Evolutionary conservation across 1,284 basidiomycete genomes (phyloP).

Genomic region (Taiwanofungus camphoratus): DNA sequence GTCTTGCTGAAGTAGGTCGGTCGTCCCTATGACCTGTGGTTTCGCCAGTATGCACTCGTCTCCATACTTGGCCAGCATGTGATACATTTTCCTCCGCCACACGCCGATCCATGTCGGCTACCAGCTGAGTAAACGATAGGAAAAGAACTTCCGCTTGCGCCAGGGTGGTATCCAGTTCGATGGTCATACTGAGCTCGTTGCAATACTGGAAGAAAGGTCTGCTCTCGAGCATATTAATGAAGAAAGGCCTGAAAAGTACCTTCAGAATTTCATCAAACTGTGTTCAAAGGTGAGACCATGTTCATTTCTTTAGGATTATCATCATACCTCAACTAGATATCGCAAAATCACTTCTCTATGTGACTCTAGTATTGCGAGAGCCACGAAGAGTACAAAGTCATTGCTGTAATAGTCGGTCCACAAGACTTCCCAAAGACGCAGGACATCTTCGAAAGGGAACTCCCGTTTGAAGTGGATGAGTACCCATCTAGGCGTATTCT

Average conservation of each 20-base stretch:
- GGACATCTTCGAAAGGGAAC: conserved; percentile 85
- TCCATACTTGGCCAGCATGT: conserved; percentile 10
- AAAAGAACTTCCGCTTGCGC: conserved; percentile 93
- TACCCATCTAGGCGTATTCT: conserved; percentile 54
- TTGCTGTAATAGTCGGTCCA: conserved; percentile 91
- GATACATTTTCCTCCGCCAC: conserved; percentile 43
- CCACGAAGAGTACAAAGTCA: conserved; percentile 90
- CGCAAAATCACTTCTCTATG: conserved; percentile 92
- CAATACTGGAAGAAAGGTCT: conserved; percentile 55
- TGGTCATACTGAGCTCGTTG: conserved; percentile 90
- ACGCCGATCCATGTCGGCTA: conserved; percentile 82
- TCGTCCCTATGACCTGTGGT: conserved; percentile 4
- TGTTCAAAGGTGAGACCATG: not conserved
- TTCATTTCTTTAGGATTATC: not conserved
- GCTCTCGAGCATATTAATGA: conserved; percentile 6
- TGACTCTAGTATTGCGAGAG: conserved; percentile 88
- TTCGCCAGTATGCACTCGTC: conserved; percentile 9
- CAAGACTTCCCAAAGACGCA: conserved; percentile 92
- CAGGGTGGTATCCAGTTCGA: conserved; percentile 87
- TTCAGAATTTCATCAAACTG: conserved; percentile 87
- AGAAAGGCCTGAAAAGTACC: conserved; percentile 34
- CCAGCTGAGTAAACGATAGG: conserved; percentile 77
- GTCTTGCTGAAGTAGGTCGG: conserved; percentile 32
- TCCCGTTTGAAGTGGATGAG: conserved; percentile 93
- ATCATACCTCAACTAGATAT: conserved; percentile 80